Conservation (phyloP, 116 monocot species). For the Posidonia oceanica region DNA sequence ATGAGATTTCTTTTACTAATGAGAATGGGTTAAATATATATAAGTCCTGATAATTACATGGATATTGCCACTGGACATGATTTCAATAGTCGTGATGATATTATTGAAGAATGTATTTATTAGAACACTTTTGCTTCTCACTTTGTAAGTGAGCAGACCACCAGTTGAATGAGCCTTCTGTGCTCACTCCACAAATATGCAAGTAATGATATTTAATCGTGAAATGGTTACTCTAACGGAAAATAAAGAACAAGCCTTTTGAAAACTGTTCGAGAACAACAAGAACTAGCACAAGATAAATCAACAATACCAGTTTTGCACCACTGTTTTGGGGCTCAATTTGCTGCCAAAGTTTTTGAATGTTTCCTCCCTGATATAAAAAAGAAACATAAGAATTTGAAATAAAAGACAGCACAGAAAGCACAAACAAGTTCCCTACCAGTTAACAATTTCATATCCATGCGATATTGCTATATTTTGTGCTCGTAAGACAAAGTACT, state of each 20-base stretch:
- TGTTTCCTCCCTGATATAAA: conserved; percentile 76
- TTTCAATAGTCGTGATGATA: conserved; percentile 1
- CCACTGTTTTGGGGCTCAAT: conserved; percentile 58
- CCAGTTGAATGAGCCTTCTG: not conserved
- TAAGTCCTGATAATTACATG: no score
- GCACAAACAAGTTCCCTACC: conserved; percentile 25
- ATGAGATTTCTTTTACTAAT: no score
- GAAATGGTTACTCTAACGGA: not conserved
- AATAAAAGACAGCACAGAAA: not conserved
- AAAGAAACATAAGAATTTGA: not conserved
- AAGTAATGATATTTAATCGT: no score
- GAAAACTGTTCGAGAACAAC: not conserved
- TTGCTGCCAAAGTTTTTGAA: conserved; percentile 80
- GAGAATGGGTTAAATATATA: no score
- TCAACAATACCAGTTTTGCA: conserved; percentile 74
- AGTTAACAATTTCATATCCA: conserved; percentile 86
- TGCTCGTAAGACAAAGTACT: conserved; percentile 74
- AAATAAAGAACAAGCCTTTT: not conserved
- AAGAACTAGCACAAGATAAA: not conserved
- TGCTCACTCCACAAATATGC: no score
- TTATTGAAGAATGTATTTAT: conserved; percentile 4
- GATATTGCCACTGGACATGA: not conserved
- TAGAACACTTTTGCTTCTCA: not conserved
- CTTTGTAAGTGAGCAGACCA: no score
- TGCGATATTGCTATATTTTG: conserved; percentile 80